These are phyloP conservation scores for Pecoramyces ruminantium DNA, from an alignment of 192 early-diverging fungal genomes.

Conservation along the genomic window DNA sequence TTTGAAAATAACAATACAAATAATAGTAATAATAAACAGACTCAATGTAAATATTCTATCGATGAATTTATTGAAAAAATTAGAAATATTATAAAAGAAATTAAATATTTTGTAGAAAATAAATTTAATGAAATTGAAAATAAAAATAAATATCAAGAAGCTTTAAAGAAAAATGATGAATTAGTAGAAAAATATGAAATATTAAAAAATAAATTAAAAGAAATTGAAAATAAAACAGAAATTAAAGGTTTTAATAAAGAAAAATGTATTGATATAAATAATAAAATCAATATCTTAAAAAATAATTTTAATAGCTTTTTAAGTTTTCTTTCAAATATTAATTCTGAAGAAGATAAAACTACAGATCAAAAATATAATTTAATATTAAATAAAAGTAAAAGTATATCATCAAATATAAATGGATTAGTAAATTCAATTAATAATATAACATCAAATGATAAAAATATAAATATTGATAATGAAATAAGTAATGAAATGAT, in stretches of 20 bases:
- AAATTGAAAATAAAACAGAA: not conserved
- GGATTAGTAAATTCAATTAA: not conserved
- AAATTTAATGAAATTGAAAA: not conserved
- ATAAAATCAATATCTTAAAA: not conserved
- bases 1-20: not conserved
- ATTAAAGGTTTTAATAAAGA: not conserved
- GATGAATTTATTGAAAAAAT: not conserved
- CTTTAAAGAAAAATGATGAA: not conserved
- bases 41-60: not conserved
- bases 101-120: not conserved
- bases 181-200: not conserved
- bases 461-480: not conserved
- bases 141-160: not conserved
- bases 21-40: not conserved
- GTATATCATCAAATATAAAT: not conserved
- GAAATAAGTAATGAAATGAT: not conserved
- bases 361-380: not conserved
- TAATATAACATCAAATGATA: not conserved
- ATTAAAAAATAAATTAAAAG: not conserved
- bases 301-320: not conserved
- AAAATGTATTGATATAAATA: not conserved
- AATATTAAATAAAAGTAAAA: not conserved
- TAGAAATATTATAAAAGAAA: not conserved
- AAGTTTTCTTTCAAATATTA: not conserved
- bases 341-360: not conserved